Base-by-base conservation (phyloP, 1,139 yeast genomes). In the Nakaseomyces kungkrabaensis region DNA sequence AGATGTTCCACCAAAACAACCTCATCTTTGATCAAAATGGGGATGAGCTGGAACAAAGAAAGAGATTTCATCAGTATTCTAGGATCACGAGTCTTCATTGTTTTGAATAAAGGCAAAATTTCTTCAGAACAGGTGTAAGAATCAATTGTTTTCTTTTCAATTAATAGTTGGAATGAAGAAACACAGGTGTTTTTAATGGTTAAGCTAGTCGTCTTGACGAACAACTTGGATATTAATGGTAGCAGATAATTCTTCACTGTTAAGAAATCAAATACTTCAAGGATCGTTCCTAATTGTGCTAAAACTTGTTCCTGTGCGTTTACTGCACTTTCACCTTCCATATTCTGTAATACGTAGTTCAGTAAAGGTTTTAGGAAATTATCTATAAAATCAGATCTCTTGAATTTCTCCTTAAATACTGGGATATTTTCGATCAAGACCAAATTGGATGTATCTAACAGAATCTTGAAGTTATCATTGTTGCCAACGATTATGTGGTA, bases 191-290 rank as follows among this genome's bases (percentile, higher is more conserved):
- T 71, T 59, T 92, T 89, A 32, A 90, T 85, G 3, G 86, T 80
- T 40, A 89, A 70, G 41, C 92, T 79, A 0, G 94, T 85, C 0
- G 97, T 90, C 44, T 88, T 85, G 41, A 87, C 78, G 67, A 89
- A 90, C 3, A 87, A 77, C 43, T 76, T 77, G 41, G 88, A 78
- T 26, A 89, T 72, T 42, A 80, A 70, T 1, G 96, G 96, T 63
- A 86, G 78, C 17, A 88, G 72, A 17, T 78, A 78, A 57, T 81
- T 82, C 57, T 90, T 88, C 50, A 88, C 74, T 36, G 82, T 78
- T 5, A 90, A 78, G 60, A 87, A 86, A 50, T 82, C 94, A 47
- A 84, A 70, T 47, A 76, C 72, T 8, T 70, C 73, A 3, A 78
- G 65, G 43, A 79, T 68, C 8, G 68, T 56, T 0, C 72, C 68